Percentiles rank a stretch among this genome's conserved stretches.
Conservation (phyloP, 2,329 filamentous ascomycete species). For the Beauveria asiatica region DNA sequence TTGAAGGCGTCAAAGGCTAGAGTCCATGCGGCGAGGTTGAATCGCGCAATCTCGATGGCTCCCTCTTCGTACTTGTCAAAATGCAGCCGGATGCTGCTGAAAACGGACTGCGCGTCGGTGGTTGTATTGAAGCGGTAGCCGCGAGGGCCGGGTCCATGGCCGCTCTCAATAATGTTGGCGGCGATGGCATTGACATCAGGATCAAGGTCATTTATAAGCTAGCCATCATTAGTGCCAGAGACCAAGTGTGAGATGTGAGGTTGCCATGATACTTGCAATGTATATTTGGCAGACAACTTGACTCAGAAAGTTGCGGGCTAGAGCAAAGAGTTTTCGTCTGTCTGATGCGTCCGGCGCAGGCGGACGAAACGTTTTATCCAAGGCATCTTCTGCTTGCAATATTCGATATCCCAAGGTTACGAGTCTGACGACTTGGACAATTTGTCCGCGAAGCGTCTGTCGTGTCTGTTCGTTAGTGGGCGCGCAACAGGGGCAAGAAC, state of each 20-base stretch:
- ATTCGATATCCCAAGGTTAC: conserved; percentile 8
- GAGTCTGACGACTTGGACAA: not conserved
- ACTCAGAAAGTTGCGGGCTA: conserved; percentile 6
- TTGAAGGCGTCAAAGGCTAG: not conserved
- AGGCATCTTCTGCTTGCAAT: conserved; percentile 1
- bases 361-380: not conserved
- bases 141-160: conserved; percentile 7
- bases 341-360: not conserved
- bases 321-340: conserved; percentile 2
- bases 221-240: not conserved
- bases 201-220: conserved; percentile 9
- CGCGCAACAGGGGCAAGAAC: too few species aligned
- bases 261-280: not conserved
- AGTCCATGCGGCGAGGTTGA: conserved; percentile 7
- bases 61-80: conserved; percentile 8
- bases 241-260: too few species aligned
- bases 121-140: conserved; percentile 8
- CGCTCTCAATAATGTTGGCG: conserved; percentile 7
- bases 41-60: not conserved
- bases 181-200: conserved; percentile 5
- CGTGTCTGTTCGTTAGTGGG: not conserved
- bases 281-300: conserved; percentile 11
- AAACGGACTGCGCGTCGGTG: conserved; percentile 2
- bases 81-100: conserved; percentile 9
- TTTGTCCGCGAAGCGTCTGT: conserved; percentile 7